Evolutionary conservation across 129 eudicot genomes (phyloP).

Genomic region (Lactuca saligna): DNA sequence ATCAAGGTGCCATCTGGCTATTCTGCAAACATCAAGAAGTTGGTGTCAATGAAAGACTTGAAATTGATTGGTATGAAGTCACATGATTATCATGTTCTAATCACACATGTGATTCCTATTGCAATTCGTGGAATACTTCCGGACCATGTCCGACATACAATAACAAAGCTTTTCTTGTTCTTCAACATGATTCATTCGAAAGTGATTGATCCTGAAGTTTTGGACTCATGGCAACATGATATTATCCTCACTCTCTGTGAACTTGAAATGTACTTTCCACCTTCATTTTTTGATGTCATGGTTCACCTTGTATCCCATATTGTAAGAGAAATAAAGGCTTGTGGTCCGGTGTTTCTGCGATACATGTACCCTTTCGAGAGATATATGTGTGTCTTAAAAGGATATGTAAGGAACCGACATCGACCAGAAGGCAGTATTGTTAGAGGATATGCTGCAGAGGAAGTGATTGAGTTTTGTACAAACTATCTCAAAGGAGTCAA

Average conservation of each 20-base stretch:
- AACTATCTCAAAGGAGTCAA: neutral
- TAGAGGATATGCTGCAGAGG: neutral
- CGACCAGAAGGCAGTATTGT: neutral
- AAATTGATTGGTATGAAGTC: neutral
- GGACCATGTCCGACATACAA: no score
- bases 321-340: neutral
- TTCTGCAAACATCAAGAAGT: neutral
- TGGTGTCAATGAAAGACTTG: neutral
- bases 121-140: no score
- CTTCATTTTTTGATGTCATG: neutral
- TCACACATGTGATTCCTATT: no score
- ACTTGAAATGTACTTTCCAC: neutral
- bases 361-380: slow-evolving; percentile 12
- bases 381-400: neutral
- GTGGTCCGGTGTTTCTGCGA: neutral
- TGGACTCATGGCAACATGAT: neutral
- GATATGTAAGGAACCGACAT: neutral
- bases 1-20: neutral
- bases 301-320: neutral
- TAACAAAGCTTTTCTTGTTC: no score
- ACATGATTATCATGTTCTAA: no score
- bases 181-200: no score
- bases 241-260: neutral
- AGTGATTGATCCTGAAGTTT: neutral
- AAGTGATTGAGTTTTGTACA: neutral